Evolutionary conservation across 2,329 filamentous ascomycete species (phyloP).

Genomic region (Dryadomyces quercivorus): DNA sequence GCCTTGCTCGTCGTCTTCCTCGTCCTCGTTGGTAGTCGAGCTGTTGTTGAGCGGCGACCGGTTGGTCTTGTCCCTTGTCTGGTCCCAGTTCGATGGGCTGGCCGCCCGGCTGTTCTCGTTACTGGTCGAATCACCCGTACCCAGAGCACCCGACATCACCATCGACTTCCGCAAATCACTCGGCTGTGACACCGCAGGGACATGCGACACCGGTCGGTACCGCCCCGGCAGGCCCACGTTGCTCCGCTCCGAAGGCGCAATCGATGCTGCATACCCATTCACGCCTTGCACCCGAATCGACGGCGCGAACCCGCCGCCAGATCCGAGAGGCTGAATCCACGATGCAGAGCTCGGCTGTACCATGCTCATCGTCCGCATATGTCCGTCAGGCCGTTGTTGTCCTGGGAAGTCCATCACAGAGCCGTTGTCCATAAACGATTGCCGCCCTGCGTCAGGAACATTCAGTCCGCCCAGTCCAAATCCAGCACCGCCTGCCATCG

Average conservation of each 20-base stretch:
- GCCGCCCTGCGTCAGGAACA: constrained; percentile 21
- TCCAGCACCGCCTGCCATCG: constrained; percentile 16
- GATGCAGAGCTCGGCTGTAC: constrained; percentile 55
- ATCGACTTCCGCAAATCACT: constrained; percentile 24
- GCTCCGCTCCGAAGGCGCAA: constrained; percentile 90
- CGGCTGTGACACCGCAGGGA: constrained; percentile 22
- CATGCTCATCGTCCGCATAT: constrained; percentile 70
- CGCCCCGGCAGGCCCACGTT: constrained; percentile 82
- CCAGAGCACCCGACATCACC: constrained; percentile 26
- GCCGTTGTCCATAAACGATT: constrained; percentile 34
- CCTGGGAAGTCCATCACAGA: constrained; percentile 28
- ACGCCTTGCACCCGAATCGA: constrained; percentile 36
- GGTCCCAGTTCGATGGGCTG: constrained; percentile 12
- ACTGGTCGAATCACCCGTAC: constrained; percentile 2
- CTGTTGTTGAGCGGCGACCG: constrained; percentile 26
- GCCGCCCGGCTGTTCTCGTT: background rate
- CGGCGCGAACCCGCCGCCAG: constrained; percentile 30
- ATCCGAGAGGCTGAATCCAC: constrained; percentile 35
- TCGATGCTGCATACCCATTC: constrained; percentile 68
- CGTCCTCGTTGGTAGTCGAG: constrained; percentile 34
- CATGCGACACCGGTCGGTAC: constrained; percentile 77
- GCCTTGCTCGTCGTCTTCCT: constrained; percentile 53
- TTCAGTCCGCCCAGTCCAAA: constrained; percentile 22
- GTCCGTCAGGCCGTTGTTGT: constrained; percentile 26
- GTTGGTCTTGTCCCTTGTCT: constrained; percentile 20